A percentile compares a stretch with the other conserved stretches of the same genome.
These are phyloP conservation scores for Chlorella sp. DNA, from an alignment of 139 green algal species.

Conservation along the genomic window DNA sequence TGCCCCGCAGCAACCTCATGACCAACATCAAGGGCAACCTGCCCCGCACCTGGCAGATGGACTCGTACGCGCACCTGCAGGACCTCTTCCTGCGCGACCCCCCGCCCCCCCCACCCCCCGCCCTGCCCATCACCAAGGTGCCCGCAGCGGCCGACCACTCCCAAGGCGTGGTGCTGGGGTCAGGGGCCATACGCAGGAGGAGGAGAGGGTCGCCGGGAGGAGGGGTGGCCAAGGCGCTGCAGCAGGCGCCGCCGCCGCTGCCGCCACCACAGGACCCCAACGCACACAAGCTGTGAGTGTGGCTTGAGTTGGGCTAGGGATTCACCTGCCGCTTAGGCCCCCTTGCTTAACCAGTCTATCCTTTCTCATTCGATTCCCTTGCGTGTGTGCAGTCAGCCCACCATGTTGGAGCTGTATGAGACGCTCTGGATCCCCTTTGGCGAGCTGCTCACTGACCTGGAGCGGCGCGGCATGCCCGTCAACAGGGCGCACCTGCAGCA, in stretches of 20 bases:
- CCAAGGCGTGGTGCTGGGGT: too few relatives aligned
- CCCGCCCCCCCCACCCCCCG: too few relatives aligned
- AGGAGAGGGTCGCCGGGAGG: too few relatives aligned
- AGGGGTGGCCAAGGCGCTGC: too few relatives aligned
- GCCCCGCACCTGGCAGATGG: neutral
- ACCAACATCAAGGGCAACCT: neutral
- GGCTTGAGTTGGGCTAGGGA: too few relatives aligned
- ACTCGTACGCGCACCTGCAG: neutral
- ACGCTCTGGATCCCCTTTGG: conserved; percentile 80
- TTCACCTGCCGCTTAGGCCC: too few relatives aligned
- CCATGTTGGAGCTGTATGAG: conserved; percentile 14
- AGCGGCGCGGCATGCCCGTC: conserved; percentile 59
- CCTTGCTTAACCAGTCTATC: too few relatives aligned
- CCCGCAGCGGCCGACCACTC: too few relatives aligned
- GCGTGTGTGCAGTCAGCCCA: neutral
- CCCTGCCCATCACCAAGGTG: too few relatives aligned
- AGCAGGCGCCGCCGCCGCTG: too few relatives aligned
- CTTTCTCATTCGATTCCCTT: neutral
- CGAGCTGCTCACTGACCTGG: conserved; percentile 91
- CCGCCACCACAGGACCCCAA: too few relatives aligned
- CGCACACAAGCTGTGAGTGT: neutral
- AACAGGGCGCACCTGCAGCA: conserved; percentile 44
- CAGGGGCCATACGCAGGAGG: too few relatives aligned
- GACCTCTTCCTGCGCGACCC: neutral
- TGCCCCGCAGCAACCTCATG: neutral